Conservation (phyloP, 1,284 basidiomycete species). For the Anthracocystis panici-leucophaei region DNA sequence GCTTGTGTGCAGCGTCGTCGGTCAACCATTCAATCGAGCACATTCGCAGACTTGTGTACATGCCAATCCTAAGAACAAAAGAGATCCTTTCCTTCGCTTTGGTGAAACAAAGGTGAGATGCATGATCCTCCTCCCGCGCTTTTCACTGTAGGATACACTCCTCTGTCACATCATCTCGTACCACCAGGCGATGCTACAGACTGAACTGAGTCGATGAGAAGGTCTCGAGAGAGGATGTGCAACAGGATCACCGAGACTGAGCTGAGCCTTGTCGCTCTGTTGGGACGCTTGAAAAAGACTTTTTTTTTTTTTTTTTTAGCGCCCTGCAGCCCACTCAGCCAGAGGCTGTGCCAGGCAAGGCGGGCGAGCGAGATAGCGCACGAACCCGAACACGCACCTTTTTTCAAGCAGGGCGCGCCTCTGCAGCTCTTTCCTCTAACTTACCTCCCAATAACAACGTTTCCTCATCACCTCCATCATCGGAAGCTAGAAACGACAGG, state of each 20-base stretch:
- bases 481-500: background rate
- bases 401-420: too few relatives aligned
- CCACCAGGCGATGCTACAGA: too few relatives aligned
- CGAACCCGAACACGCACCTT: too few relatives aligned
- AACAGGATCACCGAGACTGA: background rate
- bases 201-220: too few relatives aligned
- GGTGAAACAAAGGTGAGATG: too few relatives aligned
- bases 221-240: background rate
- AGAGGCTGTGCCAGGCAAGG: too few relatives aligned
- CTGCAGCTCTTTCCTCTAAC: background rate
- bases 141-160: too few relatives aligned
- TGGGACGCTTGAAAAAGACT: slow-evolving; percentile 1
- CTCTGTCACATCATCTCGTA: too few relatives aligned
- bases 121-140: too few relatives aligned
- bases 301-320: background rate
- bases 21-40: background rate
- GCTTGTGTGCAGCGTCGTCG: background rate
- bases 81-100: background rate
- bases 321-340: too few relatives aligned
- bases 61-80: slow-evolving; percentile 12
- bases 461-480: background rate
- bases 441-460: slow-evolving; percentile 4
- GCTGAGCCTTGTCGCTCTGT: background rate
- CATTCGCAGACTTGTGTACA: background rate
- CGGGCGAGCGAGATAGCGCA: too few relatives aligned